These are phyloP conservation scores for Dendrobium chrysotoxum DNA, from an alignment of 106 monocot species.

Conservation along the genomic window DNA sequence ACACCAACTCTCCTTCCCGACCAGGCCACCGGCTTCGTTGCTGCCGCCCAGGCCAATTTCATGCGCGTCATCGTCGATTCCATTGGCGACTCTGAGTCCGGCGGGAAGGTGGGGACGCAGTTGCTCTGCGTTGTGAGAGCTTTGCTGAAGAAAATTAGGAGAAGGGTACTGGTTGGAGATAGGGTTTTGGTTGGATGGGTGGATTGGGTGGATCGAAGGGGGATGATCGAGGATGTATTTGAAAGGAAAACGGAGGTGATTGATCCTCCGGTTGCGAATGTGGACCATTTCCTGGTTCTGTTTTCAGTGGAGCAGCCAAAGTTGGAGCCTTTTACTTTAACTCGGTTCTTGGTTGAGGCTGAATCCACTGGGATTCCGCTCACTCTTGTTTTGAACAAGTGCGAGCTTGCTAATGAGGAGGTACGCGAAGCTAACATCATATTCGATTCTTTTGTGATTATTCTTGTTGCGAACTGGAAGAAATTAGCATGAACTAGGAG, in stretches of 20 bases:
- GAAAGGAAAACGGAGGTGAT: conserved; percentile 49
- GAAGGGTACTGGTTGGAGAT: conserved; percentile 84
- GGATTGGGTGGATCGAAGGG: conserved; percentile 75
- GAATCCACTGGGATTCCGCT: conserved; percentile 80
- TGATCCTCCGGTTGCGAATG: conserved; percentile 89
- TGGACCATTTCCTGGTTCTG: conserved; percentile 64
- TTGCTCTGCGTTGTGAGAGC: conserved; percentile 83
- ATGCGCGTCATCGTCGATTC: conserved; percentile 70
- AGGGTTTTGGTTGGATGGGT: conserved; percentile 68
- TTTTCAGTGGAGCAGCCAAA: conserved; percentile 77
- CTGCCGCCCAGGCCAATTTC: conserved; percentile 92
- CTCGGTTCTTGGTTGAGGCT: conserved; percentile 91
- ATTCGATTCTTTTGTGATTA: neutral
- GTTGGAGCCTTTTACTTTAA: conserved; percentile 64
- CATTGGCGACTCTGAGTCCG: neutral
- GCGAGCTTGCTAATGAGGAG: conserved; percentile 64
- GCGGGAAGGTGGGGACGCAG: conserved; percentile 37
- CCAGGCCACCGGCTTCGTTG: conserved; percentile 81
- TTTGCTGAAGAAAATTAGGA: conserved; percentile 81
- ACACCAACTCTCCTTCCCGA: conserved; percentile 42
- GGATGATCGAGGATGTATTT: conserved; percentile 81
- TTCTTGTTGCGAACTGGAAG: neutral
- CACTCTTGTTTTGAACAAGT: conserved; percentile 68
- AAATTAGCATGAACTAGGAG: neutral
- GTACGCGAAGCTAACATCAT: conserved; percentile 17